These are phyloP conservation scores for Penicillium pancosmium DNA, from an alignment of 495 filamentous ascomycete genomes.

Conservation along the genomic window DNA sequence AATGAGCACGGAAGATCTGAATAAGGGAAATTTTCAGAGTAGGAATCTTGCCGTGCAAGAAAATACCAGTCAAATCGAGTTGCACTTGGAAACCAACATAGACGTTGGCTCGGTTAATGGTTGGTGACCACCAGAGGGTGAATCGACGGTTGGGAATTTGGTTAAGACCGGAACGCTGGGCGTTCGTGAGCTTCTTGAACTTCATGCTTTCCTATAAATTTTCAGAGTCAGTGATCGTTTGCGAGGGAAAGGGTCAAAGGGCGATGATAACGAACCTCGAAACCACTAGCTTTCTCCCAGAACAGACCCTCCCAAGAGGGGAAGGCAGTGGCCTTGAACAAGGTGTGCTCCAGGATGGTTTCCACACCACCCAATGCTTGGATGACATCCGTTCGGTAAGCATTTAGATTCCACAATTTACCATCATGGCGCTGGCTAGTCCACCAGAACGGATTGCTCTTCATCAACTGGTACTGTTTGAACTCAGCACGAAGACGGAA, in stretches of 20 bases:
- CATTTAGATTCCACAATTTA: conserved; percentile 98
- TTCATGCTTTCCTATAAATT: conserved; percentile 64
- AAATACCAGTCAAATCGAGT: conserved; percentile 97
- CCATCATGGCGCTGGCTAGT: conserved; percentile 97
- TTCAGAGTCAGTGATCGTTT: conserved; percentile 16
- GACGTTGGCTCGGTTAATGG: conserved; percentile 63
- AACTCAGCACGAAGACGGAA: conserved; percentile 96
- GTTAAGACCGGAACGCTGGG: conserved; percentile 96
- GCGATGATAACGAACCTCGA: conserved; percentile 55
- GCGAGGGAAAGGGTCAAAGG: background rate
- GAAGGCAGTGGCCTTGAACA: conserved; percentile 99
- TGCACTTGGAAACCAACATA: conserved; percentile 97
- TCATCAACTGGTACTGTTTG: conserved; percentile 98
- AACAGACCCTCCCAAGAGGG: conserved; percentile 99
- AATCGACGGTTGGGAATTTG: conserved; percentile 99
- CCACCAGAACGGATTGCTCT: conserved; percentile 99
- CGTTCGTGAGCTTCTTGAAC: conserved; percentile 99
- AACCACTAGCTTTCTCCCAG: conserved; percentile 87
- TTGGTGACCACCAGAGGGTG: conserved; percentile 97
- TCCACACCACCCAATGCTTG: conserved; percentile 99
- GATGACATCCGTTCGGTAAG: conserved; percentile 97
- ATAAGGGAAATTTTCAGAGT: conserved; percentile 98
- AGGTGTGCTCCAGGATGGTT: conserved; percentile 95
- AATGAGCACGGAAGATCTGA: conserved; percentile 99
- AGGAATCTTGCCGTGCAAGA: conserved; percentile 99